Evolutionary conservation across 208 protist species (phyloP).

Genomic region (Jaenimonas drosophilae): DNA sequence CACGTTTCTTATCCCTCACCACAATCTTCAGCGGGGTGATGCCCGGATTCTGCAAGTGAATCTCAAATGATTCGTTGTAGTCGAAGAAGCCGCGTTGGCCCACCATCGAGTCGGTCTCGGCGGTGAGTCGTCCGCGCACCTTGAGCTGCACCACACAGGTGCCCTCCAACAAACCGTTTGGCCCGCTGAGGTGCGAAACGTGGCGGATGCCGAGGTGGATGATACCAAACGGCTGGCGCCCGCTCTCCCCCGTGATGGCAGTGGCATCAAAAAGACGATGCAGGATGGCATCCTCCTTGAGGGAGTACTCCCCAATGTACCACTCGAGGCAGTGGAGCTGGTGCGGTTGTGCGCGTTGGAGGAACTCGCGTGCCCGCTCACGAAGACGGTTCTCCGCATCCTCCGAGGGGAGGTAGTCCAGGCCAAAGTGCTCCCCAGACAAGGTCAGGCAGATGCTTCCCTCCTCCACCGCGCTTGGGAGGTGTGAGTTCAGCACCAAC

Average conservation of each 20-base stretch:
- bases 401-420: conserved; percentile 49
- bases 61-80: conserved; percentile 23
- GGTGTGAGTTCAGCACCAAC: conserved; percentile 42
- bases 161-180: conserved; percentile 23
- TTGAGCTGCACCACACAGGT: conserved; percentile 48
- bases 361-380: conserved; percentile 42
- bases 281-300: conserved; percentile 27
- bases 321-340: conserved; percentile 76
- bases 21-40: conserved; percentile 31
- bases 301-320: conserved; percentile 59
- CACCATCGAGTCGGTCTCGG: conserved; percentile 15
- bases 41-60: conserved; percentile 34
- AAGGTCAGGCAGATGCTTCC: conserved; percentile 64
- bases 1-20: conserved; percentile 29
- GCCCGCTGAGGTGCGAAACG: conserved; percentile 31
- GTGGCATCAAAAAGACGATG: too few species aligned
- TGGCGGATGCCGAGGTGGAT: conserved; percentile 29
- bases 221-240: not conserved
- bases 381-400: conserved; percentile 66
- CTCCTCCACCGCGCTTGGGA: conserved; percentile 19
- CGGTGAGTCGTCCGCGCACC: conserved; percentile 18
- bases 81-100: conserved; percentile 34
- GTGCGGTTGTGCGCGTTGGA: conserved; percentile 15
- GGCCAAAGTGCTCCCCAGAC: conserved; percentile 57
- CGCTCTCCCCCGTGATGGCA: not conserved